Evolutionary conservation across 202 grass and related monocot genomes (phyloP).

Genomic region (Zoysia matrella): DNA sequence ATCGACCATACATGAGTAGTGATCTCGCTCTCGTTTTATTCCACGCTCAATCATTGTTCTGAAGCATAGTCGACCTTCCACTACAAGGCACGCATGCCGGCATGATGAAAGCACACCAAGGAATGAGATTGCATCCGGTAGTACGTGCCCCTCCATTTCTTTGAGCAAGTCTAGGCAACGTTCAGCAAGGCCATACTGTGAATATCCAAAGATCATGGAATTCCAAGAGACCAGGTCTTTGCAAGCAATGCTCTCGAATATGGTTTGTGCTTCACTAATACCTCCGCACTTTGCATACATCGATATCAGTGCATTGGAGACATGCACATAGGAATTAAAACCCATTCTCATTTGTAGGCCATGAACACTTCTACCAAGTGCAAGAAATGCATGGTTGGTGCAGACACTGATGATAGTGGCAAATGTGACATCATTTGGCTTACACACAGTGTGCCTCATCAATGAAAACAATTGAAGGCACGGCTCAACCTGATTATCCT

Average conservation of each 20-base stretch:
- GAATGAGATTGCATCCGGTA: conserved; percentile 59
- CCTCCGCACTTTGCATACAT: conserved; percentile 81
- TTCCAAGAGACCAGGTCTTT: conserved; percentile 50
- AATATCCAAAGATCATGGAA: conserved; percentile 58
- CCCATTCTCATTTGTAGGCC: conserved; percentile 62
- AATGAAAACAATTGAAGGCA: conserved; percentile 53
- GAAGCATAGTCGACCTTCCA: conserved; percentile 55
- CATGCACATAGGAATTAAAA: conserved; percentile 57
- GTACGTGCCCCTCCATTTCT: conserved; percentile 54
- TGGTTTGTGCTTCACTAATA: conserved; percentile 48
- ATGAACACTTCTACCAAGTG: conserved; percentile 69
- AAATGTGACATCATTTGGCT: conserved; percentile 79
- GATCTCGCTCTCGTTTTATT: conserved; percentile 62
- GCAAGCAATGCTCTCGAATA: conserved; percentile 50
- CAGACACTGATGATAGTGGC: conserved; percentile 62
- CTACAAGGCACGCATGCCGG: conserved; percentile 59
- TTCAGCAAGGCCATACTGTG: conserved; percentile 66
- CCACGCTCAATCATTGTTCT: conserved; percentile 50
- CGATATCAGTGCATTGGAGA: conserved; percentile 66
- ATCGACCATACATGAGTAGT: conserved; percentile 71
- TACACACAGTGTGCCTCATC: conserved; percentile 57
- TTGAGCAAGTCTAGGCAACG: conserved; percentile 54
- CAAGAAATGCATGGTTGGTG: conserved; percentile 56
- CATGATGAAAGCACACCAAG: conserved; percentile 70
- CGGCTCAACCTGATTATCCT: conserved; percentile 52